A percentile compares a stretch with the other conserved stretches of the same genome.
phyloP scores from a whole-genome alignment of 1,284 basidiomycete genomes.

The Thecaphora thlaspeos region DNA sequence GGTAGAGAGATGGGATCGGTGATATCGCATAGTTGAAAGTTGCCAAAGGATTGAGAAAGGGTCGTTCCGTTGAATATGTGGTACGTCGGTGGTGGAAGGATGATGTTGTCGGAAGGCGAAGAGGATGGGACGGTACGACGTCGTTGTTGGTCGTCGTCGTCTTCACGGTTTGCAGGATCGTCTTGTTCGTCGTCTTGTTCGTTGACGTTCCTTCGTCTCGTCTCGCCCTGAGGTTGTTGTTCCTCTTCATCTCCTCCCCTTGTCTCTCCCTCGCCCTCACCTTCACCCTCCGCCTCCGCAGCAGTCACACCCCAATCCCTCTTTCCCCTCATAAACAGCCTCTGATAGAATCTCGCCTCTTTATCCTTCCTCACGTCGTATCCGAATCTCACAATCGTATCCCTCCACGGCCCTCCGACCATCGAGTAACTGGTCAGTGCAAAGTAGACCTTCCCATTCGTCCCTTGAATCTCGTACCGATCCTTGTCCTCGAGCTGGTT shows the following conservation, averaged over 20 bases:
- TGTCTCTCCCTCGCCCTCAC: background rate
- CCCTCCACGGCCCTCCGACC: slow-evolving; percentile 88
- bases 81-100: too few relatives aligned
- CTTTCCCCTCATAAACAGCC: slow-evolving; percentile 28
- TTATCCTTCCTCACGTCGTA: slow-evolving; percentile 81
- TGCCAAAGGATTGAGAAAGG: slow-evolving; percentile 75
- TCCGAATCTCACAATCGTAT: slow-evolving; percentile 78
- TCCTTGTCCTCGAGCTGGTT: slow-evolving; percentile 76
- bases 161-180: too few relatives aligned
- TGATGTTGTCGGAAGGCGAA: too few relatives aligned
- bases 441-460: slow-evolving; percentile 59
- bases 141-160: too few relatives aligned
- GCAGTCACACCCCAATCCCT: background rate
- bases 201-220: background rate
- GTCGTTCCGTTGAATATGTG: slow-evolving; percentile 87
- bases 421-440: slow-evolving; percentile 72
- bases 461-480: slow-evolving; percentile 64
- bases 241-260: too few relatives aligned
- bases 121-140: too few relatives aligned
- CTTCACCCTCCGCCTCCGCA: background rate
- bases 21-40: slow-evolving; percentile 91
- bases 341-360: slow-evolving; percentile 65
- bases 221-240: background rate
- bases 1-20: slow-evolving; percentile 61
- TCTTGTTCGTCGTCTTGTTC: slow-evolving; percentile 6